phyloP scores from a whole-genome alignment of 345 rosid species.

The Syzygium oleosum region DNA sequence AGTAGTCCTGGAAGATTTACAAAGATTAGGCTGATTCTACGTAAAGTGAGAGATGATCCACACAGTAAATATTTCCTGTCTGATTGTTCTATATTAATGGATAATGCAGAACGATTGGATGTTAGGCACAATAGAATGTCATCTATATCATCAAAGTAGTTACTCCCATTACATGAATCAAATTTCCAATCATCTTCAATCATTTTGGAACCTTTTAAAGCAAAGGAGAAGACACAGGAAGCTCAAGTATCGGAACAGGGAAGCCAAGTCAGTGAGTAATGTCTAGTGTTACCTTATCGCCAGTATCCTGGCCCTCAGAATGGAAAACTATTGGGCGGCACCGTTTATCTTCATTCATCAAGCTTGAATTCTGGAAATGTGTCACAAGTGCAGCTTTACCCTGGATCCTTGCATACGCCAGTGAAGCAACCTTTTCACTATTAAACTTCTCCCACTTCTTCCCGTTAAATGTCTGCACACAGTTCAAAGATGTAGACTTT shows the following conservation, averaged over 20 bases:
- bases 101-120: not conserved
- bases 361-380: slow-evolving; percentile 84
- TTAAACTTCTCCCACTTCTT: slow-evolving; percentile 97
- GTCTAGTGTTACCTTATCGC: slow-evolving; percentile 46
- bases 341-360: slow-evolving; percentile 80
- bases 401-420: slow-evolving; percentile 94
- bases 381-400: slow-evolving; percentile 86
- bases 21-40: not conserved
- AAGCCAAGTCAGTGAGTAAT: not conserved
- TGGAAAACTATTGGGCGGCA: slow-evolving; percentile 76
- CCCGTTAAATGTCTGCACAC: slow-evolving; percentile 74
- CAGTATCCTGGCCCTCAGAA: slow-evolving; percentile 50
- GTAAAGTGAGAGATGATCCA: not conserved
- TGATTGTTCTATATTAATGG: not conserved
- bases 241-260: not conserved
- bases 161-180: not conserved
- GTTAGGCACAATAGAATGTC: not conserved
- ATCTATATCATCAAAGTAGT: not conserved
- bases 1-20: slow-evolving; percentile 42
- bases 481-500: not conserved
- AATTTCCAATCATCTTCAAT: not conserved
- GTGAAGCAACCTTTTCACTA: slow-evolving; percentile 87
- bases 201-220: not conserved
- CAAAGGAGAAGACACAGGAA: not conserved
- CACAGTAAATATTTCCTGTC: not conserved